Base-by-base conservation (phyloP, 345 rosid genomes). In the Euphorbia peplus region DNA sequence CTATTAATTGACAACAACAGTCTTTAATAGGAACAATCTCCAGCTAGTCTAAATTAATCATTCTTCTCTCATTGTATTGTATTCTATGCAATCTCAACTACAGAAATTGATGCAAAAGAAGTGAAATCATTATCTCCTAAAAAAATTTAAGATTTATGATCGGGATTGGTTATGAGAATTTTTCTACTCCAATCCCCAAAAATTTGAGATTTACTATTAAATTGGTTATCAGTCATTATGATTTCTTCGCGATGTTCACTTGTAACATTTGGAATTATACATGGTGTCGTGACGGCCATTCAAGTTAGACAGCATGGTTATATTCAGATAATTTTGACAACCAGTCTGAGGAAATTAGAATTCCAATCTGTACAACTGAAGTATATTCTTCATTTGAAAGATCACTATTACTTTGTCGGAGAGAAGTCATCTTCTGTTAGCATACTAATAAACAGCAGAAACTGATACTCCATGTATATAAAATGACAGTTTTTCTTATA, bases 291-390 rank as follows among this genome's bases (percentile, higher is more conserved):
- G 44, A n/a, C 48, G 39, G 15, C 24, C 13, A 26, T 15, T 25
- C 54, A 44, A 44, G 39, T 67, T 19, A 35, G 12, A 7, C 37
- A 9, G 57, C n/a, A 47, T 66, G 19, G 14, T 63, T 41, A 39
- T 71, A 51, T n/a, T 52, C 18, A 65, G 25, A 41, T 59, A 50
- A 50, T 42, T 12, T 39, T 39, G 42, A 48, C n/a, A 39, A 14
- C 39, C 60, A 61, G 39, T 18, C 37, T 62, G 61, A 63, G 35
- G 62, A 21, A 37, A 26, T 19, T 63, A 35, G 24, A 35, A 39
- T 26, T 15, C 1, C 12, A 12, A 14, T 54, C 58, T 32, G 48
- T 30, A 19, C 11, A 24, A 32, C 11, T 24, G 7, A 10, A 12
- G 14, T 9, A 12, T 29, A 19, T 14, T 15, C 58, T 59, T 59